Conservation (phyloP, 2,329 filamentous ascomycete species). For the Pseudopithomyces maydicus region DNA sequence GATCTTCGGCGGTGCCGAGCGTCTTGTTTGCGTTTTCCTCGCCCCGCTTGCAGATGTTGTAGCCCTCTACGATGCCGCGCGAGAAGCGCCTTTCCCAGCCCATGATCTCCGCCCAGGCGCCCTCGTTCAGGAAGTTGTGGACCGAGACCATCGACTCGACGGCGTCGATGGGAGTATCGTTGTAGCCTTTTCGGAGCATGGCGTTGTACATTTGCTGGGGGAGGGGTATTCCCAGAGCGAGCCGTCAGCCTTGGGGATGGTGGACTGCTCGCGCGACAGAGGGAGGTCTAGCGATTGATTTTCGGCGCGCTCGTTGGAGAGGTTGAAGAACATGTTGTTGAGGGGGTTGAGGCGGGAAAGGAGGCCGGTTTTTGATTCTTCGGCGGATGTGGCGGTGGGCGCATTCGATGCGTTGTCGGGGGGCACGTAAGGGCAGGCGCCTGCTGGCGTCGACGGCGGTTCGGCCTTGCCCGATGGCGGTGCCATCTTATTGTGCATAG, state of each 20-base stretch:
- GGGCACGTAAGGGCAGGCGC: slow-evolving; percentile 57
- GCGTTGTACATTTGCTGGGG: slow-evolving; percentile 99
- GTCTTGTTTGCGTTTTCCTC: slow-evolving; percentile 69
- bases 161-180: slow-evolving; percentile 88
- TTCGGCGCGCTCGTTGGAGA: slow-evolving; percentile 78
- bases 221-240: slow-evolving; percentile 97
- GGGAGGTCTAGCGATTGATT: slow-evolving; percentile 77
- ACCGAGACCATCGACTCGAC: slow-evolving; percentile 97
- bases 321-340: slow-evolving; percentile 92
- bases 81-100: slow-evolving; percentile 90
- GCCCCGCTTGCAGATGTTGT: slow-evolving; percentile 74
- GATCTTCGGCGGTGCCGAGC: slow-evolving; percentile 42
- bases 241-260: slow-evolving; percentile 83
- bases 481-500: slow-evolving; percentile 64
- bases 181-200: slow-evolving; percentile 92
- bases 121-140: slow-evolving; percentile 98
- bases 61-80: slow-evolving; percentile 72
- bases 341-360: slow-evolving; percentile 75
- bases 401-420: slow-evolving; percentile 46
- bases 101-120: slow-evolving; percentile 93
- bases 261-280: slow-evolving; percentile 79
- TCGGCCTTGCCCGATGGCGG: slow-evolving; percentile 31
- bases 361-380: slow-evolving; percentile 52
- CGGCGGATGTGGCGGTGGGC: slow-evolving; percentile 24
- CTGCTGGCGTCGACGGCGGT: slow-evolving; percentile 41